phyloP scores from a whole-genome alignment of 2,329 filamentous ascomycete genomes.

The Trematosphaeria pertusa region DNA sequence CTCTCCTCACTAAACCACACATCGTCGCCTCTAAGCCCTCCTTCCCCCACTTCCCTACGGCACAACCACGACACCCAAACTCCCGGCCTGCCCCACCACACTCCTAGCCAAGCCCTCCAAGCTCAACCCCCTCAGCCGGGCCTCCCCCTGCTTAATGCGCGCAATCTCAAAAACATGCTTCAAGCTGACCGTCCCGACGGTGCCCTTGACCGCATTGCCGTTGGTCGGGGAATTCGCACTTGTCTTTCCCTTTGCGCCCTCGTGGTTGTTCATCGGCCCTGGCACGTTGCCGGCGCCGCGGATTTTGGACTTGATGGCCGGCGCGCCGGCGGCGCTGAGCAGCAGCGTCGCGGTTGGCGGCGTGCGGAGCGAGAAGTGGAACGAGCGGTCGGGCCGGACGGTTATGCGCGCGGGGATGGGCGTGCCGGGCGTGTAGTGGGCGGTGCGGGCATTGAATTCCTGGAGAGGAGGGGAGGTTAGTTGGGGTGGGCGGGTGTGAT shows the following conservation, averaged over 20 bases:
- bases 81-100: slow-evolving; percentile 63
- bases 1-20: no score
- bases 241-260: slow-evolving; percentile 46
- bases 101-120: slow-evolving; percentile 83
- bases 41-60: slow-evolving; percentile 37
- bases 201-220: slow-evolving; percentile 73
- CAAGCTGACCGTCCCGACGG: slow-evolving; percentile 82
- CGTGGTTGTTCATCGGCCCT: slow-evolving; percentile 52
- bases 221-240: slow-evolving; percentile 39
- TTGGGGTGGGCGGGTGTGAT: slow-evolving; percentile 1
- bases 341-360: slow-evolving; percentile 93
- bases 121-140: slow-evolving; percentile 69
- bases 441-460: slow-evolving; percentile 97
- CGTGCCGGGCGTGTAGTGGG: slow-evolving; percentile 80
- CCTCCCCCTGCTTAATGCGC: slow-evolving; percentile 78
- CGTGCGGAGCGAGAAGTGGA: slow-evolving; percentile 91
- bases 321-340: slow-evolving; percentile 80
- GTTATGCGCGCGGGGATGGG: slow-evolving; percentile 91
- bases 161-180: slow-evolving; percentile 99
- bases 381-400: slow-evolving; percentile 90
- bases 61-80: slow-evolving; percentile 58
- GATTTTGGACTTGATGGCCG: slow-evolving; percentile 76
- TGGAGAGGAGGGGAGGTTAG: slow-evolving; percentile 47
- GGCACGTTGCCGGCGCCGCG: slow-evolving; percentile 69
- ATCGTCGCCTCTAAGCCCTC: no score